Percentiles rank a stretch among this genome's conserved stretches.
phyloP scores from a whole-genome alignment of 1,139 yeast species.

The Yarrowia galli region DNA sequence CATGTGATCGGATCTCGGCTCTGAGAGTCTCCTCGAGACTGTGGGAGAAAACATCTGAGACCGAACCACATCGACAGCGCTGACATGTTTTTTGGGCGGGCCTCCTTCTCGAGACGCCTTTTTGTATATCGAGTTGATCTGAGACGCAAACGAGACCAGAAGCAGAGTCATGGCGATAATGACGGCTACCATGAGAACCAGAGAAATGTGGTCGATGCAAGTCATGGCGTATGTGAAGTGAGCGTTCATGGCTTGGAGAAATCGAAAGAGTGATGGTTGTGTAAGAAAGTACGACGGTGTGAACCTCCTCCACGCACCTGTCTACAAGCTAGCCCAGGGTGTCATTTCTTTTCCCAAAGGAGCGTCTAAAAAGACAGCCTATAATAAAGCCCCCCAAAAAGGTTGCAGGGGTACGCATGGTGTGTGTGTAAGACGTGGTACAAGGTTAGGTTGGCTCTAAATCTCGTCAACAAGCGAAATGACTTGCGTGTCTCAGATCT shows the following conservation, averaged over 20 bases:
- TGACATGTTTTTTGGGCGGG: neutral
- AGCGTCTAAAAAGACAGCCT: constrained; percentile 12
- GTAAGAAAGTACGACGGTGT: too few relatives aligned
- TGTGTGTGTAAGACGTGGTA: too few relatives aligned
- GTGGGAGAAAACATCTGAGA: neutral
- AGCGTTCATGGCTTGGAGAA: too few relatives aligned
- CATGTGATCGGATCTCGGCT: constrained; percentile 7
- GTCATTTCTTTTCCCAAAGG: constrained; percentile 17
- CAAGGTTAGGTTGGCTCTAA: constrained; percentile 7
- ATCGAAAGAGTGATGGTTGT: too few relatives aligned
- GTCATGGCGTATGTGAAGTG: neutral
- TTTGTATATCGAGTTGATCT: constrained; percentile 26
- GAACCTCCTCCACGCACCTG: neutral
- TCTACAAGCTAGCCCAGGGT: neutral
- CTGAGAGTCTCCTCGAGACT: neutral
- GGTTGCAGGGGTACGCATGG: constrained; percentile 28
- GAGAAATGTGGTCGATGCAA: constrained; percentile 1
- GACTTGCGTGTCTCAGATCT: constrained; percentile 12
- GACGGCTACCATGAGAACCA: constrained; percentile 14
- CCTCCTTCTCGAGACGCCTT: constrained; percentile 3
- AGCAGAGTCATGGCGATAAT: constrained; percentile 16
- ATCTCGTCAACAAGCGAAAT: constrained; percentile 5
- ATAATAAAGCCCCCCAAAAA: constrained; percentile 12
- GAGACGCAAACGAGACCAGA: constrained; percentile 6
- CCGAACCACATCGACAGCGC: neutral